phyloP scores from a whole-genome alignment of 306 rosid genomes.

The Trifolium subterraneum region DNA sequence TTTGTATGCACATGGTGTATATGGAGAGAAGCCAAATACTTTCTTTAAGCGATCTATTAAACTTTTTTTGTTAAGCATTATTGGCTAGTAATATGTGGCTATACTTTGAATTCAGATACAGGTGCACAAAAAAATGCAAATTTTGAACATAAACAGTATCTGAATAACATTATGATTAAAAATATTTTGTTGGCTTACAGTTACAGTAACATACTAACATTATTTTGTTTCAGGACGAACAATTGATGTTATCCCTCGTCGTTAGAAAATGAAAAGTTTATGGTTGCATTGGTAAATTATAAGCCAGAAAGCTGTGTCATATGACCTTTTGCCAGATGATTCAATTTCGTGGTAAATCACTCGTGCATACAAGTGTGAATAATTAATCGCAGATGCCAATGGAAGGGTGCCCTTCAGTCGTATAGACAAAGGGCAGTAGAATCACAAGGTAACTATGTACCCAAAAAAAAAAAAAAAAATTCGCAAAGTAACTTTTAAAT shows the following conservation, averaged over 20 bases:
- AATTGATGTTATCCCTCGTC: constrained; percentile 81
- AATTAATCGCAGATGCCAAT: constrained; percentile 30
- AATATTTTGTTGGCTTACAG: background rate
- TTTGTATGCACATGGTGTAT: background rate
- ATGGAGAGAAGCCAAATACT: too few relatives aligned
- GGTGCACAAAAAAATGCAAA: too few relatives aligned
- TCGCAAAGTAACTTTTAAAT: background rate
- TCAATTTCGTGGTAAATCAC: constrained; percentile 81
- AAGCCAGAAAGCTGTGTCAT: constrained; percentile 35
- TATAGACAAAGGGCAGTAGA: background rate
- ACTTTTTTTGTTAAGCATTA: too few relatives aligned
- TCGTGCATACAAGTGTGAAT: constrained; percentile 73
- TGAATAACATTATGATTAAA: background rate
- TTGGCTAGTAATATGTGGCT: too few relatives aligned
- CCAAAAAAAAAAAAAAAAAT: too few relatives aligned
- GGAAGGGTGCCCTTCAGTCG: too few relatives aligned
- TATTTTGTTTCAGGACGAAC: constrained; percentile 74
- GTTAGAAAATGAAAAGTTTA: constrained; percentile 72
- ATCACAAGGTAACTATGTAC: background rate
- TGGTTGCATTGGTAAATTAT: constrained; percentile 80
- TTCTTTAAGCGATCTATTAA: too few relatives aligned
- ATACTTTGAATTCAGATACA: too few relatives aligned
- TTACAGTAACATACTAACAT: too few relatives aligned
- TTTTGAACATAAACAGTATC: background rate
- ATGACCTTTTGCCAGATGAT: constrained; percentile 50